Conservation (phyloP, 352 stramenopile genomes). For the Halophytophthora batemanensis region DNA sequence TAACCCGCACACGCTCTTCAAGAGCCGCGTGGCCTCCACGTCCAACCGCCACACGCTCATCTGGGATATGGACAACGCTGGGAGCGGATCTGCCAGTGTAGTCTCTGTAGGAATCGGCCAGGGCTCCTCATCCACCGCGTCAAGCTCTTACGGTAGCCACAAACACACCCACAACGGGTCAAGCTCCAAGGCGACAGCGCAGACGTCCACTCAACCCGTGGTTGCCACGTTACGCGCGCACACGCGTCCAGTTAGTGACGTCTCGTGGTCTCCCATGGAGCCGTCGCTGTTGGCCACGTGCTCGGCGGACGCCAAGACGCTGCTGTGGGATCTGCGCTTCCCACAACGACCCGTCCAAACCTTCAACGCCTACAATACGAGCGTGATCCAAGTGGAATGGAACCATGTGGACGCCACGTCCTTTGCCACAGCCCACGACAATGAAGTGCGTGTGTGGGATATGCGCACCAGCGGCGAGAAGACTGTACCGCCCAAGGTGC, state of each 20-base stretch:
- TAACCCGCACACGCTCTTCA: slow-evolving; percentile 67
- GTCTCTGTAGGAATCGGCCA: slow-evolving; percentile 20
- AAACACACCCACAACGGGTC: slow-evolving; percentile 17
- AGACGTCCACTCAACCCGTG: slow-evolving; percentile 44
- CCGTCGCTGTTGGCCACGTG: slow-evolving; percentile 75
- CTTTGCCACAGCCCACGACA: slow-evolving; percentile 77
- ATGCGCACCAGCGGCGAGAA: slow-evolving; percentile 44
- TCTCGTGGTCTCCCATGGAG: slow-evolving; percentile 72
- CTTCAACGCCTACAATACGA: slow-evolving; percentile 62
- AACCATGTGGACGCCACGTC: slow-evolving; percentile 64
- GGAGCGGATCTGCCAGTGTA: slow-evolving; percentile 11
- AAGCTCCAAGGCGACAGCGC: slow-evolving; percentile 4
- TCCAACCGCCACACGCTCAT: slow-evolving; percentile 82
- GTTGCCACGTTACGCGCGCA: slow-evolving; percentile 73
- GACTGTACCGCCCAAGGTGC: slow-evolving; percentile 40
- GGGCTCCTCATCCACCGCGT: no score
- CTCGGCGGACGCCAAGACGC: slow-evolving; percentile 73
- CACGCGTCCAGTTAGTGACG: slow-evolving; percentile 69
- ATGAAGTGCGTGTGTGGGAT: slow-evolving; percentile 79
- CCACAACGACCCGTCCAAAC: slow-evolving; percentile 67
- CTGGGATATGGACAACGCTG: slow-evolving; percentile 51
- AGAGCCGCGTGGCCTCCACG: slow-evolving; percentile 67
- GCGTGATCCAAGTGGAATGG: slow-evolving; percentile 73
- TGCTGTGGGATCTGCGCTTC: slow-evolving; percentile 82
- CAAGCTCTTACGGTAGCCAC: slow-evolving; percentile 9